Evolutionary conservation across 1,284 basidiomycete genomes (phyloP), one percentile per base, ranked within the genome.

Genomic region (Phellopilus nigrolimitatus): DNA sequence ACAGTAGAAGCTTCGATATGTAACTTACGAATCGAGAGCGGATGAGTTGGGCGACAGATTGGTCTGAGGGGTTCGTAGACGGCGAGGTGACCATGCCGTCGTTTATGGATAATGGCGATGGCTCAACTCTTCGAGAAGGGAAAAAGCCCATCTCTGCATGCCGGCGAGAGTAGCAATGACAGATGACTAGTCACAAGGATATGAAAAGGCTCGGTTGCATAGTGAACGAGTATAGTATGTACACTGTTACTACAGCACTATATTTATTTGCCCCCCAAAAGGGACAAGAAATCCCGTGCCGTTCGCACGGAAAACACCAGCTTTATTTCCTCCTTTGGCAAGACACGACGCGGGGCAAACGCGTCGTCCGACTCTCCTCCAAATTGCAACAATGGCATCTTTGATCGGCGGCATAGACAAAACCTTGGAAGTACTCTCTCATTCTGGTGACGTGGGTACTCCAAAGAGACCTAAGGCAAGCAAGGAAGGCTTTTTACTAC

Each of bases 11-110:
- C n/a, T 3, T 3, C 2, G 13, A 7, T 7, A 13, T 10, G 1
- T 37, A 15, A 17, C 83, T 63, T 64, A 88, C 85, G 61, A 88
- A 84, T 68, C 83, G 74, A 58, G 85, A 84, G 61, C 85, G 83
- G 57, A 88, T 79, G 62, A 82, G 78, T 56, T 77, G 72, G 46
- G 81, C 76, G 59, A 81, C 76, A 38, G 78, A 72, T 62, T 66
- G 70, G 60, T 75, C 72, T 51, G 61, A 55, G 41, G 56, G 48
- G 33, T 25, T 17, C 8, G 47, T 13, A 15, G 48, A 30, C n/a
- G 37, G 15, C n/a, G n/a, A n/a, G n/a, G n/a, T n/a, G 13, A 61
- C 43, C 47, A 67, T 64, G 60, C 61, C 63, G 53, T 70, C 69
- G 58, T 72, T 40, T 28, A 34, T 19, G 5, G 51, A 19, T 27